Evolutionary conservation across 257 asterid genomes (phyloP), one percentile per base, ranked within the genome.

Genomic region (Nyctanthes arbortristis): DNA sequence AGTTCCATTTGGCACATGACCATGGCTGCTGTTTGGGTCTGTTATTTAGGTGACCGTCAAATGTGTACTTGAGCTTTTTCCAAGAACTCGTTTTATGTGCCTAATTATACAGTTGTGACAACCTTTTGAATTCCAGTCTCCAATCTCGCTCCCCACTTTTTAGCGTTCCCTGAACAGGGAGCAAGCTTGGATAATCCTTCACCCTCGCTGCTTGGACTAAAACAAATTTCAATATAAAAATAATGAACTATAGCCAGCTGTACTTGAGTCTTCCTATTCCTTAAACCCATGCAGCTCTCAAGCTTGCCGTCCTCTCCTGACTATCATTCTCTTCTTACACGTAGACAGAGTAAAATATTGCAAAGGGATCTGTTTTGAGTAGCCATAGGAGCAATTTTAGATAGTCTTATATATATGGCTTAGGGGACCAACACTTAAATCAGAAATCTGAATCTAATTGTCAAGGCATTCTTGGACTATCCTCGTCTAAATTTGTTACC

Each of bases 401-500:
- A n/a, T 24, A n/a, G 20, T 3, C 16, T 64, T 56, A 57, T 72
- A 65, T 69, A 32, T 64, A 40, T 69, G 80, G 72, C 75, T 75
- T 75, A 69, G 75, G 75, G 25, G 79, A 75, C 79, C 25, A 22
- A 75, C 3, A 75, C 13, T 63, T 25, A 36, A n/a, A 14, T 1
- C 45, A 33, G 62, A 28, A 59, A 33, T 37, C 22, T 59, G 12
- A 35, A 31, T 63, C 64, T 57, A 28, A 12, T 7, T 37, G 9
- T 43, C 30, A 28, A 68, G 79, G 71, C 79, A 29, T 68, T 75
- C 71, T 68, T 54, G n/a, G 45, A 68, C 79, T 63, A 37, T 37
- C 45, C 45, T 37, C 5, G n/a, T 37, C 10, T 36, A 7, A 36
- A 10, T 36, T 36, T 7, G 3, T n/a, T n/a, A n/a, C 8, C 43